Evolutionary conservation across 345 rosid species (phyloP), one percentile per base, ranked within the genome.

Genomic region (Punica granatum): DNA sequence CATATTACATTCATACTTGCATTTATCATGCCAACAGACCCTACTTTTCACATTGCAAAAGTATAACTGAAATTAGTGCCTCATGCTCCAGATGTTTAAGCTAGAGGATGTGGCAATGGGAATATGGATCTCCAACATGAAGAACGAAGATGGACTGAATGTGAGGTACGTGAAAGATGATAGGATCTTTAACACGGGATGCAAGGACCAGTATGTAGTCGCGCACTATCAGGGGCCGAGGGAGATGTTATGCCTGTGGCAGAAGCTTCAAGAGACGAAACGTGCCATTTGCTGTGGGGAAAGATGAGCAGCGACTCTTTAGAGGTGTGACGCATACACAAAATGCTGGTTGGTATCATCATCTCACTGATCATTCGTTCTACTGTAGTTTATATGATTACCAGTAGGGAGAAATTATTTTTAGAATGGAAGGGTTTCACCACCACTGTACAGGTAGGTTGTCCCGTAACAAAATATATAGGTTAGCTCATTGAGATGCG

Each of bases 21-120:
- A n/a, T n/a, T n/a, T n/a, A n/a, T n/a, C n/a, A n/a, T n/a, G n/a
- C n/a, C n/a, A n/a, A n/a, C n/a, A n/a, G n/a, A n/a, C n/a, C n/a
- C n/a, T n/a, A n/a, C n/a, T n/a, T n/a, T n/a, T n/a, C n/a, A n/a
- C n/a, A n/a, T n/a, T n/a, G n/a, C 15, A n/a, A 56, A 7, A 10
- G 61, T 23, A 23, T 21, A 56, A 23, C 61, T 26, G n/a, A n/a
- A n/a, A n/a, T n/a, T n/a, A 60, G 2, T 60, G 36, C 36, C 37
- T 42, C 21, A 31, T 64, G 13, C 64, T 46, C 56, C 85, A 94
- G 99, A 94, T 94, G 92, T 94, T 92, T 72, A 92, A 94, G 87
- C 89, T 94, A 61, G 98, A 92, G 86, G 99, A 94, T 66, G 97
- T 89, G 64, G 96, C 96, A 3, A 92, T 94, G 99, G 98, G 99